Evolutionary conservation across 2,329 filamentous ascomycete genomes (phyloP), one percentile per base, ranked within the genome.

Genomic region (Fonsecaea monophora): DNA sequence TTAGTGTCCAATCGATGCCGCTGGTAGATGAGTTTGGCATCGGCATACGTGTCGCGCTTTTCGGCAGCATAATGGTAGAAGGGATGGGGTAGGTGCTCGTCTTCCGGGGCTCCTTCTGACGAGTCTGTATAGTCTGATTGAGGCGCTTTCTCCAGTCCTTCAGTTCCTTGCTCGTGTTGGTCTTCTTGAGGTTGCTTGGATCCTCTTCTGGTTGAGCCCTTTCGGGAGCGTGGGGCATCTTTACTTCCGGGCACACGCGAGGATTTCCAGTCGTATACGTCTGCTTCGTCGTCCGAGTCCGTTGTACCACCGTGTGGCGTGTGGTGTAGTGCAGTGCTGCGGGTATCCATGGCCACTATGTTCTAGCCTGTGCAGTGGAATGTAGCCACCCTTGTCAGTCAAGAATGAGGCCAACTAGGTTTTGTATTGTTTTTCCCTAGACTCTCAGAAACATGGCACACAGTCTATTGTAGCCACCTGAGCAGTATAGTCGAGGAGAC

Each of bases 11-110:
- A 82, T 78, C 93, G 91, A 78, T 92, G 93, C 71, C 92, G 86
- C 80, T 97, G 94, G 78, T 97, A 99, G 81, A 98, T 96, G 69
- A 97, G 86, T 79, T 97, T 98, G 67, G 94, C 92, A 77, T 99
- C 95, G 32, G 92, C 90, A 78, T 97, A 93, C 75, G 90, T 96
- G 88, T 97, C 91, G 75, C 94, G 92, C 77, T 95, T 96, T 79
- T 99, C 95, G 61, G 92, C 91, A 60, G 94, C 90, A 75, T 94
- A 92, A 78, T 97, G 94, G 80, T 96, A 97, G 76, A 93, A 96
- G 21, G 94, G 92, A 8, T 70, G 70, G 13, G 65, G 73, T 18
- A 66, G 42, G 35, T 69, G 69, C 18, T 68, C 67, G 21, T 69
- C 70, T n/a, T 60, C 65, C 5, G 62, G 62, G 13, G 68, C 60